Evolutionary conservation across 129 eudicot species (phyloP), one percentile per base, ranked within the genome.

Genomic region (Chrysanthemum lavandulifolium): DNA sequence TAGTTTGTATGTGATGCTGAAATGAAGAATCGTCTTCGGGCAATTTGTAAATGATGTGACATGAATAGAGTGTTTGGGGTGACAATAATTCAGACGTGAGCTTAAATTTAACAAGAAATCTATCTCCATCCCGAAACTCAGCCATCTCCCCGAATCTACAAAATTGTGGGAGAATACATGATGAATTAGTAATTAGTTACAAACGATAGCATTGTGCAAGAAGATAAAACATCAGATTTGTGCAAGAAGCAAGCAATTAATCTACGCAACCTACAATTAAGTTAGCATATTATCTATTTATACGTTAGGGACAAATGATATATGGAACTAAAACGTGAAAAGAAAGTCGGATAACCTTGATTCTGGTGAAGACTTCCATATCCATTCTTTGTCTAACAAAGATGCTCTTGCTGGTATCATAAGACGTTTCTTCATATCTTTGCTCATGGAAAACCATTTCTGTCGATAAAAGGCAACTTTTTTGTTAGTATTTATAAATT

Each of bases 21-120:
- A 36, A 36, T 36, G 45, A 10, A 43, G 70, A 16, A 13, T 10
- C 2, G 54, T 29, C 4, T 65, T 65, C 43, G 11, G 51, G n/a
- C 4, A 43, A 21, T 65, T 65, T 65, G 70, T 65, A 65, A 40
- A 65, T 65, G 54, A 65, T 25, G 54, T 45, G 53, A 36, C 70
- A 43, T 43, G 70, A 65, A 65, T 65, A 65, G 29, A 16, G 8
- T 65, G 70, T 65, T 10, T 65, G 13, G 19, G 13, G 27, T 45
- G 70, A 65, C 56, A 65, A 40, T 13, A 65, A 9, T 65, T 40
- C 14, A 0, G 33, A 40, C 10, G 8, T 65, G 54, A 65, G 45
- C 11, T 40, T 14, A 40, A 13, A 40, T 14, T 15, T 11, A 47
- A 40, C 6, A 10, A 13, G 10, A 45, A 65, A 36, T 36, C 45